A percentile compares a stretch with the other conserved stretches of the same genome.
phyloP scores from a whole-genome alignment of 1,284 basidiomycete genomes.

The Xanthoconium separans region DNA sequence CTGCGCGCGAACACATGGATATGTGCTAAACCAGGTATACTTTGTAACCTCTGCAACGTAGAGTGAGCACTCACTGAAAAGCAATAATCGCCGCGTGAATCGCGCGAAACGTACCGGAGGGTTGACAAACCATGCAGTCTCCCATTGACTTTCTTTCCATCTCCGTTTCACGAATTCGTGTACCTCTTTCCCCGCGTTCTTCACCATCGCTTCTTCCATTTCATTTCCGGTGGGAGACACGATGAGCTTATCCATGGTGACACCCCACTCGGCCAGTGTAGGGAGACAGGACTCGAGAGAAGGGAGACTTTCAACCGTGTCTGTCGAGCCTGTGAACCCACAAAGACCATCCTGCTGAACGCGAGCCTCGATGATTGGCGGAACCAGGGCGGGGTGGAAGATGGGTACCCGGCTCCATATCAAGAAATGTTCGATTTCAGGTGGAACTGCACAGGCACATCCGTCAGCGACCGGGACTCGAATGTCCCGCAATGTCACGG shows the following conservation, averaged over 20 bases:
- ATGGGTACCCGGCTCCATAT: slow-evolving; percentile 76
- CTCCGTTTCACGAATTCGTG: slow-evolving; percentile 57
- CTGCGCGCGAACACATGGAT: slow-evolving; percentile 75
- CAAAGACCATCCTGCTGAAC: slow-evolving; percentile 66
- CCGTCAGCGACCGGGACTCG: background rate
- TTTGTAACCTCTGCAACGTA: slow-evolving; percentile 63
- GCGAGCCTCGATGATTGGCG: slow-evolving; percentile 46
- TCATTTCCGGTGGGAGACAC: slow-evolving; percentile 42
- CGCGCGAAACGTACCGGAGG: slow-evolving; percentile 57
- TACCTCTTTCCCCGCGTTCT: slow-evolving; percentile 54
- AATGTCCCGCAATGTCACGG: background rate
- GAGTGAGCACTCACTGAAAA: background rate
- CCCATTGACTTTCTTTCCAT: slow-evolving; percentile 71
- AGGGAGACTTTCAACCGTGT: slow-evolving; percentile 57
- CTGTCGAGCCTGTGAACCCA: slow-evolving; percentile 80
- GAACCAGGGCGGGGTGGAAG: slow-evolving; percentile 53
- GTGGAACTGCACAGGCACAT: slow-evolving; percentile 50
- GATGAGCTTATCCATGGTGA: slow-evolving; percentile 58
- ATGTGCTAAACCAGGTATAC: slow-evolving; percentile 74
- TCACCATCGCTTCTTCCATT: slow-evolving; percentile 54
- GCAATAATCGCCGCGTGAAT: background rate
- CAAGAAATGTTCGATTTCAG: slow-evolving; percentile 70
- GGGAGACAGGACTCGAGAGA: slow-evolving; percentile 59
- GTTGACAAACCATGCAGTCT: slow-evolving; percentile 86
- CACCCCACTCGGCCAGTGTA: slow-evolving; percentile 64